Evolutionary conservation across 2,329 filamentous ascomycete species (phyloP).

Genomic region (Cercospora brassicicola): DNA sequence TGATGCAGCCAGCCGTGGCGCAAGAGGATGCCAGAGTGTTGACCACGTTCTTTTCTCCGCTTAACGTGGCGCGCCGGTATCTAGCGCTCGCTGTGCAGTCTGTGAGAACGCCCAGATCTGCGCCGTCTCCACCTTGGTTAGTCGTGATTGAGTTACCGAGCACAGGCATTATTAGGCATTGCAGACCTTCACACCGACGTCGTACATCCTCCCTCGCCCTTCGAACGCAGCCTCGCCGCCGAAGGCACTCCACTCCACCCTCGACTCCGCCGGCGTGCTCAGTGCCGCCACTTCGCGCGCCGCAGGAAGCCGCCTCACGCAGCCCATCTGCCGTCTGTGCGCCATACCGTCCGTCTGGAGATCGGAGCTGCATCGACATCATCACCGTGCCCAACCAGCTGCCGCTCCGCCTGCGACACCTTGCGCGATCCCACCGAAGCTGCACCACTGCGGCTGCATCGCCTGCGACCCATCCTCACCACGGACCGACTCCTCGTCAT

Average conservation of each 20-base stretch:
- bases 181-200: background rate
- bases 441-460: background rate
- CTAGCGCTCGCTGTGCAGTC: background rate
- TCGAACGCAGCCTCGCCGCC: background rate
- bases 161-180: background rate
- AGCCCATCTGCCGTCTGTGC: slow-evolving; percentile 2
- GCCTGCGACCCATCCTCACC: background rate
- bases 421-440: background rate
- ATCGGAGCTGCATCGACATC: background rate
- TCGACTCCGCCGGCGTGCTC: background rate
- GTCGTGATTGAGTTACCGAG: background rate
- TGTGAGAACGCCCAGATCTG: background rate
- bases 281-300: background rate
- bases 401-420: background rate
- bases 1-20: background rate
- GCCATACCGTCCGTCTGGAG: background rate
- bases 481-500: background rate
- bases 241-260: background rate
- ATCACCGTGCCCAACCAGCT: background rate
- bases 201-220: background rate
- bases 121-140: background rate
- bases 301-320: background rate
- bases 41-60: background rate
- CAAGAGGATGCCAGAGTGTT: background rate
- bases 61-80: background rate